These are phyloP conservation scores for Gliomastix tumulicola DNA, from an alignment of 2,329 filamentous ascomycete genomes.

Conservation along the genomic window DNA sequence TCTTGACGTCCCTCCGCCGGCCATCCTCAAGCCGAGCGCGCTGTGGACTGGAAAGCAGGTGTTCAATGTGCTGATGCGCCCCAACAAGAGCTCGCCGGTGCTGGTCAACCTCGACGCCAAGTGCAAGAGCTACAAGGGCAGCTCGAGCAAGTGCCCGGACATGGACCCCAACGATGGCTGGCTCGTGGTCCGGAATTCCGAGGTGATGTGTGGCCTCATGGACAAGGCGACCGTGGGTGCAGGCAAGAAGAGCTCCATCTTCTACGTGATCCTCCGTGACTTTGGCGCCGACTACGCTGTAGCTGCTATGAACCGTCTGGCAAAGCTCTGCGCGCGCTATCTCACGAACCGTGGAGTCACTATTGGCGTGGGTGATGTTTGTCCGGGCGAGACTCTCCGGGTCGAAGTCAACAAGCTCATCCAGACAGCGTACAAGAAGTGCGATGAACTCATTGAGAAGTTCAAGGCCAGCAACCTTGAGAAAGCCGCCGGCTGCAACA, in stretches of 20 bases:
- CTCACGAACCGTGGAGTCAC: constrained; percentile 91
- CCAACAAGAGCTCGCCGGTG: constrained; percentile 76
- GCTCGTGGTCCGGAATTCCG: constrained; percentile 90
- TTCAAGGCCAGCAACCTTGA: constrained; percentile 77
- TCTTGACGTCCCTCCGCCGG: constrained; percentile 79
- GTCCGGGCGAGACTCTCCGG: constrained; percentile 66
- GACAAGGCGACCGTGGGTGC: constrained; percentile 97
- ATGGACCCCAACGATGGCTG: constrained; percentile 85
- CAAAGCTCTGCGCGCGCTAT: constrained; percentile 82
- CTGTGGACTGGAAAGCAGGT: constrained; percentile 97
- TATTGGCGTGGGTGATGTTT: constrained; percentile 92
- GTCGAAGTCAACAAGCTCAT: constrained; percentile 71
- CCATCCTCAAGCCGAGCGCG: constrained; percentile 75
- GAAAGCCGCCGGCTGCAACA: constrained; percentile 82
- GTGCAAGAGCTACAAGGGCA: constrained; percentile 72
- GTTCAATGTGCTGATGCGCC: constrained; percentile 85
- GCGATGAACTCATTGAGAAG: constrained; percentile 73
- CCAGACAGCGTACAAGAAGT: constrained; percentile 68
- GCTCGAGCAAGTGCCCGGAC: constrained; percentile 50
- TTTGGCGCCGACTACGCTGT: constrained; percentile 87
- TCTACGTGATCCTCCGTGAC: constrained; percentile 93
- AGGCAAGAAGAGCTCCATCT: constrained; percentile 96
- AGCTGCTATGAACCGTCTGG: constrained; percentile 86
- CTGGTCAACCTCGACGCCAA: constrained; percentile 89
- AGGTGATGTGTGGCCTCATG: constrained; percentile 96